Conservation (phyloP, 2,329 filamentous ascomycete genomes). For the Trichoderma harzianum region DNA sequence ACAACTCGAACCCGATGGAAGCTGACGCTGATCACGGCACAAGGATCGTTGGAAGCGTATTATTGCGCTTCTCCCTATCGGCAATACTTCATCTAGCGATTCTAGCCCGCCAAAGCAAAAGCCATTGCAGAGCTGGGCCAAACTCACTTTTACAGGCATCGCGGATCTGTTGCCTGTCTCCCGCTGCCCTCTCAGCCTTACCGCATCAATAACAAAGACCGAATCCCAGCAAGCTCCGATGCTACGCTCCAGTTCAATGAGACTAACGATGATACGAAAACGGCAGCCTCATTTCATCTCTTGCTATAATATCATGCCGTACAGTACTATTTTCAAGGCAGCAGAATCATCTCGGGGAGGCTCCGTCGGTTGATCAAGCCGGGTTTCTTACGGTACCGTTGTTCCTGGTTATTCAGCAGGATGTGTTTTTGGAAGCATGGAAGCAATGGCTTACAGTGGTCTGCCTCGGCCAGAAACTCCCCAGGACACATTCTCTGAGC, state of each 20-base stretch:
- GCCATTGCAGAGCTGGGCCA: background rate
- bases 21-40: background rate
- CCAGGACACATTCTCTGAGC: background rate
- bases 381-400: background rate
- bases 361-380: background rate
- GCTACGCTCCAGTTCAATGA: constrained; percentile 7
- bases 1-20: background rate
- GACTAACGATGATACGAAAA: background rate
- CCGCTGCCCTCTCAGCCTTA: constrained; percentile 17
- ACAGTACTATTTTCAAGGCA: background rate
- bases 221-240: background rate
- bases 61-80: background rate
- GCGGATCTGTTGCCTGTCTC: constrained; percentile 9
- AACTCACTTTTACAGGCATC: background rate
- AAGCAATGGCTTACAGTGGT: background rate
- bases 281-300: background rate
- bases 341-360: background rate
- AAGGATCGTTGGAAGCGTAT: background rate
- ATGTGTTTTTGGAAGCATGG: background rate
- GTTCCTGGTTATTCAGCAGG: background rate
- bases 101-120: background rate
- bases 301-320: background rate
- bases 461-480: background rate
- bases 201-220: background rate
- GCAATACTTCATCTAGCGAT: background rate